phyloP scores from a whole-genome alignment of 2,329 filamentous ascomycete species.

The Neofusicoccum sp. region DNA sequence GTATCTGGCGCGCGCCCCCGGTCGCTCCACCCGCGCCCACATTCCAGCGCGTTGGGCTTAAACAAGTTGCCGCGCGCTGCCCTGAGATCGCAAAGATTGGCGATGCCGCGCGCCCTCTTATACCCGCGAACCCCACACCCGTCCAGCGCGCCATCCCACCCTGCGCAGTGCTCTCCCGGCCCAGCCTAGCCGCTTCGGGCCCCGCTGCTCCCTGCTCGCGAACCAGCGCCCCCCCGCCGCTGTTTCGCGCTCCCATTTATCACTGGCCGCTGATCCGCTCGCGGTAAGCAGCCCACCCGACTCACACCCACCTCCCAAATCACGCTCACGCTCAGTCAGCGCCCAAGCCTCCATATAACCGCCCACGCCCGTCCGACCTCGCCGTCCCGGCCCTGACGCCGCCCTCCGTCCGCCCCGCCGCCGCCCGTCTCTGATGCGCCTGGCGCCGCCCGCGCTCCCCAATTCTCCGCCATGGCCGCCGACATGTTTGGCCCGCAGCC shows the following conservation, averaged over 20 bases:
- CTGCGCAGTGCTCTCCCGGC: slow-evolving; percentile 12
- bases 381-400: slow-evolving; percentile 1
- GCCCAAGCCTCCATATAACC: neutral
- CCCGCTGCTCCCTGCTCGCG: slow-evolving; percentile 15
- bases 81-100: slow-evolving; percentile 20
- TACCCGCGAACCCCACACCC: slow-evolving; percentile 19
- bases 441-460: neutral
- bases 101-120: slow-evolving; percentile 7
- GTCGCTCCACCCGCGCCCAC: slow-evolving; percentile 19
- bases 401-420: neutral
- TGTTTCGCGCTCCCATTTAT: slow-evolving; percentile 20
- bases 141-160: slow-evolving; percentile 7
- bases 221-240: slow-evolving; percentile 10
- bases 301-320: slow-evolving; percentile 6
- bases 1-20: slow-evolving; percentile 4
- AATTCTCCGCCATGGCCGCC: slow-evolving; percentile 36
- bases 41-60: slow-evolving; percentile 1
- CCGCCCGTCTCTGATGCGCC: neutral
- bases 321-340: slow-evolving; percentile 20
- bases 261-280: slow-evolving; percentile 21
- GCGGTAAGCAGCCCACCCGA: slow-evolving; percentile 19
- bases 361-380: slow-evolving; percentile 4
- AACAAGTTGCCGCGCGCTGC: neutral
- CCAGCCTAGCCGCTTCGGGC: slow-evolving; percentile 16
- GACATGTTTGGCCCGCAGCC: slow-evolving; percentile 39